These are phyloP conservation scores for Lentinula edodes DNA, from an alignment of 768 basidiomycete genomes.

Conservation along the genomic window DNA sequence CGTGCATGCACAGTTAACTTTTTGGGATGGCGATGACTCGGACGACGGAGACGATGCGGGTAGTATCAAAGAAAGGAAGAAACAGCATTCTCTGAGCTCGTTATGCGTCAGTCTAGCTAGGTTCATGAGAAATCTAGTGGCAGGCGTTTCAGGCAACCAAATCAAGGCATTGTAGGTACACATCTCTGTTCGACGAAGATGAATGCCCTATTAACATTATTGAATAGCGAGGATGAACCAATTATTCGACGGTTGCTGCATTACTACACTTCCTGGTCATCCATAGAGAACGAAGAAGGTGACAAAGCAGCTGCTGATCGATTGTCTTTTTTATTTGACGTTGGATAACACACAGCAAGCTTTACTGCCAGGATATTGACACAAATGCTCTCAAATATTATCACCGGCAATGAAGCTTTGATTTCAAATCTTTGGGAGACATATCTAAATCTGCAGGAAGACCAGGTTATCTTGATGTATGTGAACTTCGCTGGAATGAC, in stretches of 20 bases:
- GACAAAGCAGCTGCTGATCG: constrained; percentile 12
- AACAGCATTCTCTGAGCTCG: constrained; percentile 28
- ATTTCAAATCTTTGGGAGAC: constrained; percentile 55
- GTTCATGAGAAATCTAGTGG: constrained; percentile 82
- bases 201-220: background rate
- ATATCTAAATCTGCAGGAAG: constrained; percentile 65
- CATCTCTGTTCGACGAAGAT: background rate
- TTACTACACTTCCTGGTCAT: constrained; percentile 72
- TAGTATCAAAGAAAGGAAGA: constrained; percentile 19
- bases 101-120: constrained; percentile 55
- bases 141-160: constrained; percentile 72
- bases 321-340: background rate
- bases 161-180: constrained; percentile 60
- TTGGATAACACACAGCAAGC: constrained; percentile 39
- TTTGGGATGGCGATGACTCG: constrained; percentile 44
- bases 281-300: constrained; percentile 59
- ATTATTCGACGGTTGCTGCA: constrained; percentile 63
- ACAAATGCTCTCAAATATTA: constrained; percentile 79
- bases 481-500: constrained; percentile 11
- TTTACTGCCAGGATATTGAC: constrained; percentile 59
- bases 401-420: constrained; percentile 65
- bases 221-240: constrained; percentile 61
- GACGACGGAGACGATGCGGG: constrained; percentile 28
- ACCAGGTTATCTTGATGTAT: constrained; percentile 72
- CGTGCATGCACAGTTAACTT: constrained; percentile 42